A percentile compares a stretch with the other conserved stretches of the same genome.
Evolutionary conservation across 1,139 yeast species (phyloP).

Genomic region (Diutina catenulata): DNA sequence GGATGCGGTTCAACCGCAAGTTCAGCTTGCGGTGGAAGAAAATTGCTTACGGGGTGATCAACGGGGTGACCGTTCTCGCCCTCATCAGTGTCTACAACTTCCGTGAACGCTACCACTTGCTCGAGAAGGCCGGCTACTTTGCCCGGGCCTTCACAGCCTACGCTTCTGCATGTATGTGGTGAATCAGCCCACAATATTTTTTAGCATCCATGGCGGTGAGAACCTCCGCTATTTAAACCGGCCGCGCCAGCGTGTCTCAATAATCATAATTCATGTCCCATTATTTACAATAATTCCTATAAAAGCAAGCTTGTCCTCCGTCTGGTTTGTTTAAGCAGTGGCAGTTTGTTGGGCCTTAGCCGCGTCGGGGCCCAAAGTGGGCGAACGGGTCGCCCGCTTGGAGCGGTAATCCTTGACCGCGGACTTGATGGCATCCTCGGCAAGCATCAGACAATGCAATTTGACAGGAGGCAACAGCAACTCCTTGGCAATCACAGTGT

Average conservation of each 20-base stretch:
- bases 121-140: conserved; percentile 16
- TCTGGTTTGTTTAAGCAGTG: conserved; percentile 16
- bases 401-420: conserved; percentile 91
- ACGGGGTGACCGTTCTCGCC: conserved; percentile 16
- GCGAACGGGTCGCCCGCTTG: conserved; percentile 40
- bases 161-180: conserved; percentile 9
- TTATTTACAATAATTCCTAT: conserved; percentile 2
- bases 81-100: conserved; percentile 16
- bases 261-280: conserved; percentile 1
- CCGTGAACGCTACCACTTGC: conserved; percentile 9
- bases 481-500: conserved; percentile 88
- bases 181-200: too few species aligned
- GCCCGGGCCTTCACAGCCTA: conserved; percentile 20
- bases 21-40: conserved; percentile 20
- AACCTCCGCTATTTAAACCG: too few species aligned
- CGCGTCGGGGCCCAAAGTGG: conserved; percentile 36
- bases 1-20: conserved; percentile 19
- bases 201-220: too few species aligned
- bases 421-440: conserved; percentile 95
- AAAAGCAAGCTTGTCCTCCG: background rate
- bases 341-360: conserved; percentile 11
- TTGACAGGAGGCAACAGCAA: conserved; percentile 93
- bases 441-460: conserved; percentile 95
- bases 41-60: conserved; percentile 22
- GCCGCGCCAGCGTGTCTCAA: too few species aligned